A percentile compares a stretch with the other conserved stretches of the same genome.
phyloP scores from a whole-genome alignment of 345 rosid species.

The Aquilaria sinensis region DNA sequence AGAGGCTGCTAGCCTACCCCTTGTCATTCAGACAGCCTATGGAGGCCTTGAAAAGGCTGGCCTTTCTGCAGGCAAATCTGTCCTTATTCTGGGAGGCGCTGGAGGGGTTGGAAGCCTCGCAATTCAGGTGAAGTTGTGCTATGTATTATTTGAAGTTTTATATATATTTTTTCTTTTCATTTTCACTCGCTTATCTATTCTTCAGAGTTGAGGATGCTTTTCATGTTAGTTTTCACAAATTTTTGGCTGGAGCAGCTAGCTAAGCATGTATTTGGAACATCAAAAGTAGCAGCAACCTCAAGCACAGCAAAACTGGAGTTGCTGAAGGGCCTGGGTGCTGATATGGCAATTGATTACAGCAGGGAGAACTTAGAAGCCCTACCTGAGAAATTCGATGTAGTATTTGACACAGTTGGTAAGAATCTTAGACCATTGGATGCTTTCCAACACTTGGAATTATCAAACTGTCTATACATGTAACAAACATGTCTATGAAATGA shows the following conservation, averaged over 20 bases:
- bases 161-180: not conserved
- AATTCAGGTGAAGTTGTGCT: conserved; percentile 50
- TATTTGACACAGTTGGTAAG: conserved; percentile 79
- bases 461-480: no score
- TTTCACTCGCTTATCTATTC: no score
- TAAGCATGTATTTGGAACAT: conserved; percentile 83
- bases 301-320: conserved; percentile 65
- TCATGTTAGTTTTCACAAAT: not conserved
- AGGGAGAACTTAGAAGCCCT: conserved; percentile 75
- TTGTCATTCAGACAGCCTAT: conserved; percentile 75
- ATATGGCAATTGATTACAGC: conserved; percentile 80
- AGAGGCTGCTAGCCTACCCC: conserved; percentile 79
- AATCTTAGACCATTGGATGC: no score
- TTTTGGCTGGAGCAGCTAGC: conserved; percentile 41
- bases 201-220: not conserved
- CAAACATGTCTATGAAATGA: not conserved
- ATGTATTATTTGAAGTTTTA: not conserved
- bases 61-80: conserved; percentile 73
- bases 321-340: conserved; percentile 69
- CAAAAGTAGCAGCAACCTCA: conserved; percentile 75
- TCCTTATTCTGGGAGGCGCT: conserved; percentile 76
- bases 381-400: conserved; percentile 69
- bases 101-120: conserved; percentile 96
- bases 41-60: conserved; percentile 73
- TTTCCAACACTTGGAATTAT: no score